These are phyloP conservation scores for Xylaria sp. DNA, from an alignment of 2,329 filamentous ascomycete species.

Conservation along the genomic window DNA sequence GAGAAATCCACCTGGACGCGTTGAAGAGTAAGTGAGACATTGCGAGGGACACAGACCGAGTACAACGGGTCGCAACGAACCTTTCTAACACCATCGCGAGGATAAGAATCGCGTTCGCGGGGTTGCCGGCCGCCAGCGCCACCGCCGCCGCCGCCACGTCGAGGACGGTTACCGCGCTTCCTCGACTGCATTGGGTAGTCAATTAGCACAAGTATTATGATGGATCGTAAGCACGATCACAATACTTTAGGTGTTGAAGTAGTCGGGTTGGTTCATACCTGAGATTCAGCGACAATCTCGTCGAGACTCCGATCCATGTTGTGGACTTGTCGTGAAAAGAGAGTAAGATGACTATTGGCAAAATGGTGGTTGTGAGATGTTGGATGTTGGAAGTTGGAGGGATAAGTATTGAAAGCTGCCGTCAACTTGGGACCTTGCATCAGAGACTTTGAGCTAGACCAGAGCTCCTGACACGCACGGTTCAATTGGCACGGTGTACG, in stretches of 20 bases:
- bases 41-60: background rate
- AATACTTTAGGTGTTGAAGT: background rate
- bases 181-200: constrained; percentile 26
- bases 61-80: constrained; percentile 59
- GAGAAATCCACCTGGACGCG: constrained; percentile 49
- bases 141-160: constrained; percentile 42
- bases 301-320: constrained; percentile 50
- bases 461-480: constrained; percentile 7
- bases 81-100: constrained; percentile 92
- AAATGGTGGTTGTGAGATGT: background rate
- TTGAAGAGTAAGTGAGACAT: constrained; percentile 34
- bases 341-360: background rate
- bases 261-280: constrained; percentile 41
- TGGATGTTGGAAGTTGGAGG: constrained; percentile 5
- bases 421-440: background rate
- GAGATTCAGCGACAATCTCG: constrained; percentile 51
- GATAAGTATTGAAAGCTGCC: constrained; percentile 1
- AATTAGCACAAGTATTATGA: constrained; percentile 6
- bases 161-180: constrained; percentile 44
- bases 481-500: constrained; percentile 10
- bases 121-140: constrained; percentile 39
- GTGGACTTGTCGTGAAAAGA: background rate
- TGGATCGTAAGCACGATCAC: background rate
- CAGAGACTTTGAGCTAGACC: background rate
- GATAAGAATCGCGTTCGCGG: constrained; percentile 61